Evolutionary conservation across 2,329 filamentous ascomycete genomes (phyloP).

Genomic region (Xylaria sp.): DNA sequence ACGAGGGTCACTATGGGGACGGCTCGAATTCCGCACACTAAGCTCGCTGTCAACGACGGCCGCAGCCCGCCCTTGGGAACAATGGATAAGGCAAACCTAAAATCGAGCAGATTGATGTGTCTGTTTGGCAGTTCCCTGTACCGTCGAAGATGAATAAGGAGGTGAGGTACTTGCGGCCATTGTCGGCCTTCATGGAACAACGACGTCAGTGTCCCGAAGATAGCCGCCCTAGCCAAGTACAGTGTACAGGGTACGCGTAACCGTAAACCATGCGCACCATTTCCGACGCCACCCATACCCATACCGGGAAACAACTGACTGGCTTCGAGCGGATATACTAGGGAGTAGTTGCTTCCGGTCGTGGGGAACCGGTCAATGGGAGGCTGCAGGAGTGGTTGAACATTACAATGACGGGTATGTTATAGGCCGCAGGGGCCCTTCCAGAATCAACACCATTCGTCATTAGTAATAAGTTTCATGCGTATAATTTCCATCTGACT

Average conservation of each 20-base stretch:
- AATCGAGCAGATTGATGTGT: conserved; percentile 6
- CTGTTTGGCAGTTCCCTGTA: conserved; percentile 4
- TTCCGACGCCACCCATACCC: conserved; percentile 43
- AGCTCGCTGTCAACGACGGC: conserved; percentile 25
- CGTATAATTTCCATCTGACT: conserved; percentile 5
- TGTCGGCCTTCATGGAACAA: conserved; percentile 34
- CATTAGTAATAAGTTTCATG: background rate
- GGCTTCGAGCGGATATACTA: conserved; percentile 38
- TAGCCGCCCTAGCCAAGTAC: conserved; percentile 39
- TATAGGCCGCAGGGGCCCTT: conserved; percentile 12
- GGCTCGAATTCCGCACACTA: conserved; percentile 44
- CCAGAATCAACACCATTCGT: background rate
- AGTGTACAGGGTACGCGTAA: background rate
- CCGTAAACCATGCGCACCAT: conserved; percentile 12
- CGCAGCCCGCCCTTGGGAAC: conserved; percentile 21
- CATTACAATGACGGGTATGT: background rate
- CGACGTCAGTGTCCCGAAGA: conserved; percentile 44
- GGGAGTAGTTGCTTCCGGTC: conserved; percentile 7
- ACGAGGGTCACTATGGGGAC: conserved; percentile 41
- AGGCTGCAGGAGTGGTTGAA: conserved; percentile 24
- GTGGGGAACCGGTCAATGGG: conserved; percentile 25
- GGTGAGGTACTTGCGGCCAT: conserved; percentile 28
- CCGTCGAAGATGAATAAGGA: conserved; percentile 16
- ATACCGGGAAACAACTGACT: conserved; percentile 10
- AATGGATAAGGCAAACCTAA: conserved; percentile 16